Evolutionary conservation across 2,329 filamentous ascomycete genomes (phyloP).

Genomic region (Cadophora luteo-olivacea): DNA sequence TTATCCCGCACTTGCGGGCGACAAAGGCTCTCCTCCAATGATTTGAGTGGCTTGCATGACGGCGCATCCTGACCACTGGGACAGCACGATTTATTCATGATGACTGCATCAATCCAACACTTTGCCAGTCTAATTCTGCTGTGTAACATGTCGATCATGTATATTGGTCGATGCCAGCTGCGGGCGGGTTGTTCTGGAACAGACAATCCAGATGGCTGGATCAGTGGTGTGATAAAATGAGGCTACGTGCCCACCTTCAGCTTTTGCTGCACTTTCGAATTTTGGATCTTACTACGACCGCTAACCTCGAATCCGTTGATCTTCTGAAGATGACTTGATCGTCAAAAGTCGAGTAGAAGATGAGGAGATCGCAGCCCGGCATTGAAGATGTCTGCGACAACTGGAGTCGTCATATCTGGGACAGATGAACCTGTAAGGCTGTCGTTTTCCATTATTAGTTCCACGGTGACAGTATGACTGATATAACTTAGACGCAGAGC

Average conservation of each 20-base stretch:
- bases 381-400: not conserved
- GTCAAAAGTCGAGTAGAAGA: not conserved
- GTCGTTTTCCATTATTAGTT: too few species aligned
- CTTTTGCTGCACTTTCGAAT: not conserved
- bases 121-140: not conserved
- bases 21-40: not conserved
- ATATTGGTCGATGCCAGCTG: not conserved
- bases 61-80: not conserved
- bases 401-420: not conserved
- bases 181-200: not conserved
- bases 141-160: not conserved
- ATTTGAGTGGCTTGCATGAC: not conserved
- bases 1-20: not conserved
- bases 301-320: not conserved
- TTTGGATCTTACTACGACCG: not conserved
- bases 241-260: not conserved
- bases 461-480: not conserved
- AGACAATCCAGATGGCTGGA: not conserved
- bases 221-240: conserved; percentile 8
- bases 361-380: not conserved
- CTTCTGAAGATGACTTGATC: too few species aligned
- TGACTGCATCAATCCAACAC: not conserved
- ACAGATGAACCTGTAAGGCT: conserved; percentile 3
- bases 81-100: not conserved
- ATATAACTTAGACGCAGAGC: not conserved